These are phyloP conservation scores for Didymellaceae sp. DNA, from an alignment of 2,329 filamentous ascomycete genomes.

Conservation along the genomic window DNA sequence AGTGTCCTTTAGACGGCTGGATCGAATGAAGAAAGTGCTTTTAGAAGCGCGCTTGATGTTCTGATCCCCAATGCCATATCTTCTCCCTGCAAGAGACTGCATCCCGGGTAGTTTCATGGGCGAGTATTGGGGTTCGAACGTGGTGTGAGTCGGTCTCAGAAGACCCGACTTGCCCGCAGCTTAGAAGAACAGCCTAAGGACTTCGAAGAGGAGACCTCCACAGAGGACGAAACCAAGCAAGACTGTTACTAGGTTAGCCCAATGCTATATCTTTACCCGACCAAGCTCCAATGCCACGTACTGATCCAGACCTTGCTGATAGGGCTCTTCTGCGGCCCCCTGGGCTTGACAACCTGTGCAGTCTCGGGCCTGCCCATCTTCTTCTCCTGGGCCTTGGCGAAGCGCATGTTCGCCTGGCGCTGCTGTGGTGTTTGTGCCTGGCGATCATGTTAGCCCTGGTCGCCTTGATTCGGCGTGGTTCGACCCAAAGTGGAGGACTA, in stretches of 20 bases:
- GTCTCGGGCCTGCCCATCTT: conserved; percentile 72
- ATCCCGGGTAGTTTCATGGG: too few species aligned
- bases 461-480: not conserved
- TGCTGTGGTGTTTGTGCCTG: conserved; percentile 86
- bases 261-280: too few species aligned
- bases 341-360: conserved; percentile 59
- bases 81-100: not conserved
- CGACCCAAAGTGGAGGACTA: conserved; percentile 6
- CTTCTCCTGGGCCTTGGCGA: conserved; percentile 73
- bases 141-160: too few species aligned
- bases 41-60: not conserved
- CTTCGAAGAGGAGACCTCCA: conserved; percentile 66
- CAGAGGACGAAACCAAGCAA: conserved; percentile 68
- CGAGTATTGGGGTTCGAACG: too few species aligned
- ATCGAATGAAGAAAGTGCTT: not conserved
- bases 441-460: not conserved
- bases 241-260: conserved; percentile 49
- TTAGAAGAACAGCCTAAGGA: conserved; percentile 58
- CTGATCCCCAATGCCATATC: not conserved
- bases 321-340: conserved; percentile 57
- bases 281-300: conserved; percentile 57
- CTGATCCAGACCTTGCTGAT: conserved; percentile 65
- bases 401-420: conserved; percentile 80
- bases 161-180: too few species aligned
- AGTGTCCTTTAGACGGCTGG: conserved; percentile 4